Evolutionary conservation across 2,329 filamentous ascomycete species (phyloP).

Genomic region (Ophiostoma sp.): DNA sequence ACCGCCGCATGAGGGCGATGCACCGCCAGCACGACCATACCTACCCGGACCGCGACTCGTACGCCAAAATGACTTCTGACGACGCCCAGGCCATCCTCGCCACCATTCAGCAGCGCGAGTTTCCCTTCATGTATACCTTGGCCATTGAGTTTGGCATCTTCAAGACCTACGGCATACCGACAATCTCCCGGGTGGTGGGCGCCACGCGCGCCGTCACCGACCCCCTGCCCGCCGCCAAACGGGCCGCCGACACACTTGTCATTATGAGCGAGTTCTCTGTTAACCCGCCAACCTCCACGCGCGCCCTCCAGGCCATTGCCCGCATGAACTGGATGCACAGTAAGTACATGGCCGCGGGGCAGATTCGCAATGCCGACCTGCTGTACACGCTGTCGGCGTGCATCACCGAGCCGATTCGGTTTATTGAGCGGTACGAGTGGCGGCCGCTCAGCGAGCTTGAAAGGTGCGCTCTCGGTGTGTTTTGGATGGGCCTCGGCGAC

Average conservation of each 20-base stretch:
- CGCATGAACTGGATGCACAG: conserved; percentile 45
- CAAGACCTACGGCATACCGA: conserved; percentile 46
- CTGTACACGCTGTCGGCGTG: conserved; percentile 56
- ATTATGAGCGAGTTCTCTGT: conserved; percentile 43
- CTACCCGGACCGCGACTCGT: conserved; percentile 39
- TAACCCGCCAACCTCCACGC: conserved; percentile 41
- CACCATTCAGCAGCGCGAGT: conserved; percentile 39
- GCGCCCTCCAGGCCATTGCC: conserved; percentile 39
- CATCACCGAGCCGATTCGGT: conserved; percentile 63
- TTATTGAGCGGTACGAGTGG: conserved; percentile 70
- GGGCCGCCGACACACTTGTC: conserved; percentile 42
- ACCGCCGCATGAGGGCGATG: conserved; percentile 38
- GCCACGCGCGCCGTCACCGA: conserved; percentile 41
- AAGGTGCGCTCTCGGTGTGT: conserved; percentile 63
- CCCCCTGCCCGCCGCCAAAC: conserved; percentile 39
- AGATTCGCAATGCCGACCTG: conserved; percentile 42
- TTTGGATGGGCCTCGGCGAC: conserved; percentile 72
- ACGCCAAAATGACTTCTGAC: conserved; percentile 44
- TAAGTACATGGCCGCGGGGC: conserved; percentile 38
- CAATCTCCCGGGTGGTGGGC: conserved; percentile 41
- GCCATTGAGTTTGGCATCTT: conserved; percentile 44
- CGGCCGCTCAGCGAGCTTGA: conserved; percentile 66
- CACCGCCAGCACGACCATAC: conserved; percentile 29
- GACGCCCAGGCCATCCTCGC: conserved; percentile 49
- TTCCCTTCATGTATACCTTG: conserved; percentile 42